These are phyloP conservation scores for Eimeria tenella DNA, from an alignment of 169 alveolate genomes.

Conservation along the genomic window DNA sequence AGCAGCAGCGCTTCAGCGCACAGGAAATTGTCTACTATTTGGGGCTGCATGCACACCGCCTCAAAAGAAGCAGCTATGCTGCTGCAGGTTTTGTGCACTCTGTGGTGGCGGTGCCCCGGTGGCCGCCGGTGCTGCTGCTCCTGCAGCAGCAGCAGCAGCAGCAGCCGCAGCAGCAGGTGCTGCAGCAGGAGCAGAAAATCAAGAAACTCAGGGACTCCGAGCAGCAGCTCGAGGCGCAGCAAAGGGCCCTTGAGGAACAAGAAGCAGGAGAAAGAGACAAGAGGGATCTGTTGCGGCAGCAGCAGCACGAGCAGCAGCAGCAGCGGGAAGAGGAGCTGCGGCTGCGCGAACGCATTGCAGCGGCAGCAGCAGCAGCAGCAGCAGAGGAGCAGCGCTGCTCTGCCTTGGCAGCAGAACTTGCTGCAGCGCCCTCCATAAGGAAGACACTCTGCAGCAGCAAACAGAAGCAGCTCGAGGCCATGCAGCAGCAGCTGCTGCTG, in stretches of 20 bases:
- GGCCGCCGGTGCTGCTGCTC: neutral
- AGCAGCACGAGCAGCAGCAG: neutral
- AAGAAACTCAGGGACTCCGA: neutral
- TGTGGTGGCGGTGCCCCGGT: neutral
- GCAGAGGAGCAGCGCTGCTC: neutral
- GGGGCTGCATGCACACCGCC: slow-evolving; percentile 6
- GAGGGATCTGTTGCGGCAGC: neutral
- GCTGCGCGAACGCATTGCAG: slow-evolving; percentile 11
- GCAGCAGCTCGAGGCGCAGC: slow-evolving; percentile 14
- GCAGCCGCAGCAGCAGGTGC: slow-evolving; percentile 4
- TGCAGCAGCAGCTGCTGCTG: slow-evolving; percentile 22
- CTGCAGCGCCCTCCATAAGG: neutral
- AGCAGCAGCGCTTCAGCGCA: slow-evolving; percentile 13
- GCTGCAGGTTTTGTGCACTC: neutral
- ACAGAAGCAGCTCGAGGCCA: neutral
- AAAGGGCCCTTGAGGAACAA: neutral
- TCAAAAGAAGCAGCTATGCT: neutral
- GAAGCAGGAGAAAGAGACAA: neutral
- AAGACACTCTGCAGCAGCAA: neutral
- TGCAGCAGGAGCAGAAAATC: slow-evolving; percentile 7
- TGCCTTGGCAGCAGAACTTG: neutral
- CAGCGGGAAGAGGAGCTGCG: neutral
- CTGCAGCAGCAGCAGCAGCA: slow-evolving; percentile 11
- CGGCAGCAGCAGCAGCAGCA: slow-evolving; percentile 18
- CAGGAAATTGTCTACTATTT: neutral